phyloP scores from a whole-genome alignment of 2,329 filamentous ascomycete species.

The Clonostachys solani region DNA sequence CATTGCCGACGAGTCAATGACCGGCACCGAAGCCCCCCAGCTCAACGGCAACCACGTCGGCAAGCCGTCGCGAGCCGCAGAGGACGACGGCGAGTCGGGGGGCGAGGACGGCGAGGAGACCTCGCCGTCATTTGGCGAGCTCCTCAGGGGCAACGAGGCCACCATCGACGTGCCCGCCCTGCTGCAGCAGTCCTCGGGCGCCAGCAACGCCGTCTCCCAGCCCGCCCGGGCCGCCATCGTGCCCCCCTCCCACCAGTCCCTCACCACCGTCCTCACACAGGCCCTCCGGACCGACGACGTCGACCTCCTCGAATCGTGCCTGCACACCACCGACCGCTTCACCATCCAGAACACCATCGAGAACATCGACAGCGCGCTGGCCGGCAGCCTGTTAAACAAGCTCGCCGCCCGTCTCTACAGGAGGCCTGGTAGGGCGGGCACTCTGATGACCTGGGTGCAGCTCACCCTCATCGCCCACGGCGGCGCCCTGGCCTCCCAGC shows the following conservation, averaged over 20 bases:
- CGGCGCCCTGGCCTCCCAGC: slow-evolving; percentile 81
- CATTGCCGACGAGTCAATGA: neutral
- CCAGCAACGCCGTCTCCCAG: slow-evolving; percentile 26
- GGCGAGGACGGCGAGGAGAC: slow-evolving; percentile 42
- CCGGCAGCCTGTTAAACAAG: slow-evolving; percentile 73
- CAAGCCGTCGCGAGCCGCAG: slow-evolving; percentile 5
- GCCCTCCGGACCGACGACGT: slow-evolving; percentile 89
- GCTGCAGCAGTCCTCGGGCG: slow-evolving; percentile 34
- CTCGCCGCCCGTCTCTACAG: slow-evolving; percentile 84
- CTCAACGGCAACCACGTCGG: slow-evolving; percentile 7
- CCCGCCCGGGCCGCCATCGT: slow-evolving; percentile 41
- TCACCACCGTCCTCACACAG: slow-evolving; percentile 90
- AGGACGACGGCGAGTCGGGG: slow-evolving; percentile 17
- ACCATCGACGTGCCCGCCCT: slow-evolving; percentile 68
- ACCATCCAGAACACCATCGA: slow-evolving; percentile 88
- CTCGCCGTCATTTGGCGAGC: slow-evolving; percentile 79
- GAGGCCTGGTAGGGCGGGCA: slow-evolving; percentile 83
- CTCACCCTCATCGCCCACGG: slow-evolving; percentile 92
- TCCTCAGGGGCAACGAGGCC: slow-evolving; percentile 68
- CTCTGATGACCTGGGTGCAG: slow-evolving; percentile 91
- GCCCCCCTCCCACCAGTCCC: slow-evolving; percentile 69
- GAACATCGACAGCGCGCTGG: slow-evolving; percentile 80
- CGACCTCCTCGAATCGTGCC: slow-evolving; percentile 85
- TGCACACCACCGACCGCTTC: slow-evolving; percentile 71
- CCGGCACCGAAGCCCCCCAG: slow-evolving; percentile 7